Base-by-base conservation (phyloP, 129 eudicot genomes). In the Tanacetum coccineum region DNA sequence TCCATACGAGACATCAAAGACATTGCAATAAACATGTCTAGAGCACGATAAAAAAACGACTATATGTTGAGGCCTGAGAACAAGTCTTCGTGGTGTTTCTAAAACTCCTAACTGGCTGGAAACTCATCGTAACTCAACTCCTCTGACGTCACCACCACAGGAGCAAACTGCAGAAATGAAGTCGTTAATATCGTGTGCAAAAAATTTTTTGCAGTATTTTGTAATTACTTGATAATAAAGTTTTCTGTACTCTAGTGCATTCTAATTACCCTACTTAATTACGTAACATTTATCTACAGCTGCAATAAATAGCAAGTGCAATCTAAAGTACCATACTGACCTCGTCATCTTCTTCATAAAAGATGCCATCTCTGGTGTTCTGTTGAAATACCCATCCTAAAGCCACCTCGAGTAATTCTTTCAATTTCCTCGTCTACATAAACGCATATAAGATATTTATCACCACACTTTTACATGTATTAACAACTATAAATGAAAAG, bases 271-370 rank as follows among this genome's bases (percentile, higher is more conserved):
- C 40, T 6, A n/a, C n/a, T n/a, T 32, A 32, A 6, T 32, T 32
- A 32, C 5, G n/a, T n/a, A n/a, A n/a, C 40, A 8, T 6, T 32
- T 0, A 5, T 32, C 40, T 32, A 36, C 42, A 0, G 9, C 2
- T 36, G 42, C 42, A 36, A 36, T 7, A 6, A 32, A 36, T 36
- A 6, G 6, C 10, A 36, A 36, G 42, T 36, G 42, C 10, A 36
- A 6, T 36, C 42, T 36, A 36, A 36, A 7, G n/a, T 19, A 42
- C 15, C n/a, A n/a, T 40, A 78, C 90, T 50, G 66, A 88, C 98
- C 96, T 92, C 98, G 6, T 88, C 98, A 8, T 73, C 91, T 21
- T 88, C 97, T 51, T 85, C 96, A n/a, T 63, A 83, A 75, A 72
- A 69, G 25, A 81, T 66, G 21, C 82, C 91, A 76, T 87, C 94